Percentiles rank a stretch among this genome's conserved stretches.
Conservation (phyloP, 1,284 basidiomycete species). For the Lentinula novae-zelandiae region DNA sequence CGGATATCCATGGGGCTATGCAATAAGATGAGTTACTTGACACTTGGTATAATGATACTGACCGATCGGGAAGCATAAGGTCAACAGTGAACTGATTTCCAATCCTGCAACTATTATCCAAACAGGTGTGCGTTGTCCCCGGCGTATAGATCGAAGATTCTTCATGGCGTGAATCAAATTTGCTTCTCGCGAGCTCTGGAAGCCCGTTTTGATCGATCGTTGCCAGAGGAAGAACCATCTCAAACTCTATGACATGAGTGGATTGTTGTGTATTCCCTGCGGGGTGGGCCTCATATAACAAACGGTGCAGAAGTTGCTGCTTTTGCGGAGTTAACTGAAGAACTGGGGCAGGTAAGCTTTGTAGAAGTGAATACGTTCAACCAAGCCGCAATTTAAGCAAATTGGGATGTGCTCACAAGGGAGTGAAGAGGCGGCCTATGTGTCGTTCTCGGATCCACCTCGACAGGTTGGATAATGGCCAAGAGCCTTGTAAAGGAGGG, state of each 20-base stretch:
- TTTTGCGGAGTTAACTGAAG: constrained; percentile 31
- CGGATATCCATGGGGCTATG: constrained; percentile 48
- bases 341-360: constrained; percentile 44
- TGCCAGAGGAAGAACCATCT: constrained; percentile 23
- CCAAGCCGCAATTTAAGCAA: constrained; percentile 8
- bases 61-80: constrained; percentile 60
- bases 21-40: background rate
- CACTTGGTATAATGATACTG: constrained; percentile 17
- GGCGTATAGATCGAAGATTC: background rate
- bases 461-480: constrained; percentile 39
- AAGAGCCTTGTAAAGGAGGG: constrained; percentile 49
- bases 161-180: background rate
- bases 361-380: background rate
- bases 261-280: background rate
- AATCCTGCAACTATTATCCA: constrained; percentile 26
- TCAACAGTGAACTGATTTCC: constrained; percentile 36
- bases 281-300: constrained; percentile 48
- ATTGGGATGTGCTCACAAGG: constrained; percentile 40
- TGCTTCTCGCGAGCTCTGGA: background rate
- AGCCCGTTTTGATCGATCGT: background rate
- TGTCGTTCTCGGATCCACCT: constrained; percentile 41
- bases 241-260: constrained; percentile 31
- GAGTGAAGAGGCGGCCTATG: constrained; percentile 41
- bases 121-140: background rate
- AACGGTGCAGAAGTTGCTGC: constrained; percentile 45